A percentile compares a stretch with the other conserved stretches of the same genome.
Conservation (phyloP, 352 stramenopile species). For the Thraustochytrium sp. region DNA sequence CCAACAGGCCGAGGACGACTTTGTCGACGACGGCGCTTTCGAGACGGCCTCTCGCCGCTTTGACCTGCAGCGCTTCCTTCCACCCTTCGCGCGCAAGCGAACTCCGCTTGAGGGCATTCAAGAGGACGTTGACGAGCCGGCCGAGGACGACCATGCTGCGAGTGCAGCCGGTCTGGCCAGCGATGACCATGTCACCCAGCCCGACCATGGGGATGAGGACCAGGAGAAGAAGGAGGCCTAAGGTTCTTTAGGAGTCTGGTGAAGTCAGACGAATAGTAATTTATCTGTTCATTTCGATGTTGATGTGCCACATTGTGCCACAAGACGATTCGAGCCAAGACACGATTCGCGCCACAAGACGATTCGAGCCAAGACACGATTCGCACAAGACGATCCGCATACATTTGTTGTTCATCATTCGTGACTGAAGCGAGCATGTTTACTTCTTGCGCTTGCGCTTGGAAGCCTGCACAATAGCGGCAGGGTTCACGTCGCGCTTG, state of each 20-base stretch:
- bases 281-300: too few relatives aligned
- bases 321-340: too few relatives aligned
- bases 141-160: background rate
- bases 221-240: too few relatives aligned
- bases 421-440: background rate
- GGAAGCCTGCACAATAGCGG: background rate
- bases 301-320: too few relatives aligned
- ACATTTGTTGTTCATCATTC: background rate
- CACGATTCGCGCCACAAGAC: too few relatives aligned
- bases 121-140: background rate
- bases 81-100: slow-evolving; percentile 4
- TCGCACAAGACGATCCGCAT: background rate
- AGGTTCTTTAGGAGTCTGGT: too few relatives aligned
- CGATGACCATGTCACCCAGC: too few relatives aligned
- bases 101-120: background rate
- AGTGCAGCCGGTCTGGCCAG: too few relatives aligned
- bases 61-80: slow-evolving; percentile 25
- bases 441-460: slow-evolving; percentile 27
- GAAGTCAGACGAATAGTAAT: too few relatives aligned
- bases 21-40: background rate
- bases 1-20: background rate
- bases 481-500: background rate
- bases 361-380: too few relatives aligned
- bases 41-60: background rate
- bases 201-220: too few relatives aligned